Conservation (phyloP, 306 rosid genomes). For the Glycine latifolia region DNA sequence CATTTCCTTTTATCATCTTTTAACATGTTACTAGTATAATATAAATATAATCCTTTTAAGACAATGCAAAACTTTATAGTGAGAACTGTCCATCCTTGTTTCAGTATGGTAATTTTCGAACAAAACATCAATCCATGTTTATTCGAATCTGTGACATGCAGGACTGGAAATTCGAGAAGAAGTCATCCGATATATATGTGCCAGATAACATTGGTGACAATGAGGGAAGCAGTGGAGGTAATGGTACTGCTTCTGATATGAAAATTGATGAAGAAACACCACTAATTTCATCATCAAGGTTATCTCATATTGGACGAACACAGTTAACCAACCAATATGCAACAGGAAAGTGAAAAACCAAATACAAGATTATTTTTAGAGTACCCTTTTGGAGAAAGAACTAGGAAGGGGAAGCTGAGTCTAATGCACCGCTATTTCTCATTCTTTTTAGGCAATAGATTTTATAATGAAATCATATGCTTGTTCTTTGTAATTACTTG, state of each 20-base stretch:
- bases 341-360: slow-evolving; percentile 37
- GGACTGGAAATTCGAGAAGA: slow-evolving; percentile 94
- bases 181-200: slow-evolving; percentile 66
- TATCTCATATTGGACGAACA: slow-evolving; percentile 51
- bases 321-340: slow-evolving; percentile 41
- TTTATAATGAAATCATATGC: slow-evolving; percentile 40
- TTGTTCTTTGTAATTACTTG: slow-evolving; percentile 47
- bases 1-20: slow-evolving; percentile 25
- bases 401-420: slow-evolving; percentile 40
- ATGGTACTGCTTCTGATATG: slow-evolving; percentile 51
- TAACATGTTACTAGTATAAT: background rate
- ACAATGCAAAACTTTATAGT: background rate
- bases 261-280: slow-evolving; percentile 75
- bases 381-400: no score
- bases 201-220: slow-evolving; percentile 54
- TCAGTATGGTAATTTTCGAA: no score
- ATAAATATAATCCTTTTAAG: background rate
- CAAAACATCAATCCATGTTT: no score
- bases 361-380: background rate
- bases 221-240: slow-evolving; percentile 55
- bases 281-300: slow-evolving; percentile 69
- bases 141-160: slow-evolving; percentile 39
- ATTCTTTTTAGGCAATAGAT: slow-evolving; percentile 52
- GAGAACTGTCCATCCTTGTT: background rate
- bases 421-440: slow-evolving; percentile 42